phyloP scores from a whole-genome alignment of 2,329 filamentous ascomycete species.

The Claviceps quebecensis region DNA sequence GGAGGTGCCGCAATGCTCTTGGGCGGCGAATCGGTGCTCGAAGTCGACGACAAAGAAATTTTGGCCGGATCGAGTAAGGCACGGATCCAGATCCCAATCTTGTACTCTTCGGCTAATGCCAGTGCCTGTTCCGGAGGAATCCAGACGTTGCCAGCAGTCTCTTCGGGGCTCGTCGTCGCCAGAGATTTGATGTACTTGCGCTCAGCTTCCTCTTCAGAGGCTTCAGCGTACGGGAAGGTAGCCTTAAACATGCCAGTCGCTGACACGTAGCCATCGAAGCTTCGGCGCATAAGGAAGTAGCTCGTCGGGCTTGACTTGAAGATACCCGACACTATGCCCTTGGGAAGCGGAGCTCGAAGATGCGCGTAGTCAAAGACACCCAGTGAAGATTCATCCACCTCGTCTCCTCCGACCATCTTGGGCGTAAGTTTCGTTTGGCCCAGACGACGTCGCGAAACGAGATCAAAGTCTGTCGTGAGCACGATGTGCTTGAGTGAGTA shows the following conservation, averaged over 20 bases:
- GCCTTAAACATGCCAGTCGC: constrained; percentile 90
- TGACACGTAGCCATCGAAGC: constrained; percentile 70
- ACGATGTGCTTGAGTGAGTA: background rate
- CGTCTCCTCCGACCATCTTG: constrained; percentile 63
- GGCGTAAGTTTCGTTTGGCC: constrained; percentile 84
- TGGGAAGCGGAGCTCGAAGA: constrained; percentile 79
- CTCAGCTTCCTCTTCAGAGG: constrained; percentile 59
- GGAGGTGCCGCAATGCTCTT: constrained; percentile 74
- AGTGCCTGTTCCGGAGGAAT: constrained; percentile 75
- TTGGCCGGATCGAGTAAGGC: constrained; percentile 84
- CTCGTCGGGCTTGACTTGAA: constrained; percentile 81
- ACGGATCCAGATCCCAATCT: constrained; percentile 72
- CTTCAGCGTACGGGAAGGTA: constrained; percentile 65
- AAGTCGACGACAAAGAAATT: constrained; percentile 46
- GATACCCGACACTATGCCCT: constrained; percentile 82
- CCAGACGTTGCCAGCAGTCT: constrained; percentile 95
- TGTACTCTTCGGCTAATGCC: constrained; percentile 72
- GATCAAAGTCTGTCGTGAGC: constrained; percentile 44
- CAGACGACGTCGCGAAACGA: constrained; percentile 72
- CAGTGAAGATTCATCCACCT: constrained; percentile 58
- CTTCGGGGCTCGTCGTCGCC: constrained; percentile 68
- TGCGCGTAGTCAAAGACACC: constrained; percentile 94
- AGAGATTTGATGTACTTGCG: constrained; percentile 76
- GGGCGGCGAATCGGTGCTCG: constrained; percentile 49
- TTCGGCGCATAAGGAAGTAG: constrained; percentile 93